Conservation (phyloP, 768 basidiomycete species). For the Lactifluus rugatus region DNA sequence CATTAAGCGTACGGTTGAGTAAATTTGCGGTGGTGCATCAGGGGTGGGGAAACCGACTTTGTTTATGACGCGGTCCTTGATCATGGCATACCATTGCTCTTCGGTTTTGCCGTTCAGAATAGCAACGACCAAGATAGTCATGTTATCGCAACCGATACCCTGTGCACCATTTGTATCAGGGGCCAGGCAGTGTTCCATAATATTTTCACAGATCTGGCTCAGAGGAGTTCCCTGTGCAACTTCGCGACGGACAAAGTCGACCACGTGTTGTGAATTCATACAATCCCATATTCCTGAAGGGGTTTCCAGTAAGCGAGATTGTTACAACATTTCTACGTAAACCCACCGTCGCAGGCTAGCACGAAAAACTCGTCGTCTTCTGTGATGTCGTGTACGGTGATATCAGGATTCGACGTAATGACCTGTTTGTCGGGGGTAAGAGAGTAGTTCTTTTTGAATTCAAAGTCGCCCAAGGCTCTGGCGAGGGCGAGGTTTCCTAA, state of each 20-base stretch:
- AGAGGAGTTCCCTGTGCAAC: slow-evolving; percentile 73
- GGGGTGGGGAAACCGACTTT: slow-evolving; percentile 76
- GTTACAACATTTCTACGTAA: neutral
- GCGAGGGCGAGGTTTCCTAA: slow-evolving; percentile 92
- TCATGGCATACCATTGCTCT: slow-evolving; percentile 89
- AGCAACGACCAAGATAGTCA: slow-evolving; percentile 91
- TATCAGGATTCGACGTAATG: slow-evolving; percentile 90
- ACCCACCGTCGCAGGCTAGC: slow-evolving; percentile 91
- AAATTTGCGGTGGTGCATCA: slow-evolving; percentile 62
- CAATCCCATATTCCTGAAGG: slow-evolving; percentile 99
- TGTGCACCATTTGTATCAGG: slow-evolving; percentile 84
- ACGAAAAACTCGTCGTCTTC: slow-evolving; percentile 94
- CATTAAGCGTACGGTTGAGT: slow-evolving; percentile 51
- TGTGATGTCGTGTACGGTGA: slow-evolving; percentile 70
- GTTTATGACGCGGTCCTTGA: slow-evolving; percentile 69
- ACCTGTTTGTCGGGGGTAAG: slow-evolving; percentile 83
- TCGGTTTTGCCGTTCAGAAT: slow-evolving; percentile 79
- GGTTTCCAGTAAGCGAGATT: slow-evolving; percentile 8
- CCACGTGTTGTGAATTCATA: slow-evolving; percentile 81
- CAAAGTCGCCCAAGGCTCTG: slow-evolving; percentile 93
- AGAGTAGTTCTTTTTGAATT: slow-evolving; percentile 90
- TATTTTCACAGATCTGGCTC: slow-evolving; percentile 74
- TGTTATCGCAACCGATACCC: slow-evolving; percentile 98
- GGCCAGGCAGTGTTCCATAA: slow-evolving; percentile 90
- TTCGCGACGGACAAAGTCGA: slow-evolving; percentile 78